phyloP scores from a whole-genome alignment of 768 basidiomycete genomes.

The Mycena indigotica region DNA sequence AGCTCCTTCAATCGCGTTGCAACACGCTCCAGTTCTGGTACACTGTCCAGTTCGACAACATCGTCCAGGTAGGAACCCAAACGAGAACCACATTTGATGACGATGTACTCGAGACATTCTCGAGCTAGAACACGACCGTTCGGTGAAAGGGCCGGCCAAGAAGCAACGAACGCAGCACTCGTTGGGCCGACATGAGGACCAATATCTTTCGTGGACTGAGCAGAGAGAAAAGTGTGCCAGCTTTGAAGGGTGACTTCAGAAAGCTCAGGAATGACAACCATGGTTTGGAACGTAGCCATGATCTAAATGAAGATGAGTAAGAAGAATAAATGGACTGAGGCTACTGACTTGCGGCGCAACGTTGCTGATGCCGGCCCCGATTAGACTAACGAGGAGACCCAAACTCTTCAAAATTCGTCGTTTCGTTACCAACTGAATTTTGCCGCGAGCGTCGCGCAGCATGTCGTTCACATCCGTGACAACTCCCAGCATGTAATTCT shows the following conservation, averaged over 20 bases:
- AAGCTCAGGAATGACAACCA: conserved; percentile 73
- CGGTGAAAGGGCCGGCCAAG: conserved; percentile 68
- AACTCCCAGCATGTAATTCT: conserved; percentile 79
- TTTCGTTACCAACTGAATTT: conserved; percentile 69
- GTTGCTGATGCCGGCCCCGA: conserved; percentile 71
- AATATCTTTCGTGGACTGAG: conserved; percentile 67
- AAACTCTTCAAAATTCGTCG: conserved; percentile 78
- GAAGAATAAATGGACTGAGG: conserved; percentile 6
- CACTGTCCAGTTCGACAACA: conserved; percentile 73
- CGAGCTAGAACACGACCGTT: conserved; percentile 55
- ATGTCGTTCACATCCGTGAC: conserved; percentile 84
- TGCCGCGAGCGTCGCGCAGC: conserved; percentile 82
- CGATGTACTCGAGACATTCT: conserved; percentile 66
- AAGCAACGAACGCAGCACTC: conserved; percentile 77
- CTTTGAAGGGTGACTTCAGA: conserved; percentile 76
- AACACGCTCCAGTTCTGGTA: conserved; percentile 62
- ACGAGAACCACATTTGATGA: conserved; percentile 60
- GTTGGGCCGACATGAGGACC: conserved; percentile 86
- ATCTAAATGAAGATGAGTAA: conserved; percentile 52
- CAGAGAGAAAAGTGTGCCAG: conserved; percentile 78
- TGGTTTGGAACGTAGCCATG: conserved; percentile 94
- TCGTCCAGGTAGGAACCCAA: conserved; percentile 67
- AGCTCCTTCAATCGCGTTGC: conserved; percentile 43
- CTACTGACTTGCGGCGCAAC: conserved; percentile 83
- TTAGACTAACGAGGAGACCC: conserved; percentile 66